Percentiles rank a stretch among this genome's conserved stretches.
Evolutionary conservation across 257 asterid genomes (phyloP).

Genomic region (Petunia secreta): DNA sequence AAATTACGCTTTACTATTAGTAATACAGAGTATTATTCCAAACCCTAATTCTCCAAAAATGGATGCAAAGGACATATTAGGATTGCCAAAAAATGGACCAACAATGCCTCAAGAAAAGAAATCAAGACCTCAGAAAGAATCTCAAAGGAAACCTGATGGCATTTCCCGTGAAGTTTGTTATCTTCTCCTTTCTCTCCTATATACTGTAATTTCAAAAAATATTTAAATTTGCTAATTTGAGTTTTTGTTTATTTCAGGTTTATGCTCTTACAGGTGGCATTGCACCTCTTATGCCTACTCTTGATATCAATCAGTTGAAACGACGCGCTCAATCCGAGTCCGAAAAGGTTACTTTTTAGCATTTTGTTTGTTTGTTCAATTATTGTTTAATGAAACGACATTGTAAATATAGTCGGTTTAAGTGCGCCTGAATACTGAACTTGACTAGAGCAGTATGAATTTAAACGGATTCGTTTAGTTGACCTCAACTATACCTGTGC

Average conservation of each 20-base stretch:
- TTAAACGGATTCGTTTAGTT: neutral
- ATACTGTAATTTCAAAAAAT: neutral
- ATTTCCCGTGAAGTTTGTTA: constrained; percentile 81
- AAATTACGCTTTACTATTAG: neutral
- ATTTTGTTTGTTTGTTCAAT: neutral
- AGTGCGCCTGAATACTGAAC: neutral
- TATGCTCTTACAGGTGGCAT: constrained; percentile 95
- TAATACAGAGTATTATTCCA: neutral
- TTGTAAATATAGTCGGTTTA: neutral
- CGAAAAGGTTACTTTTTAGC: constrained; percentile 69
- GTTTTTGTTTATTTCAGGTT: constrained; percentile 50
- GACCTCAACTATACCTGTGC: neutral
- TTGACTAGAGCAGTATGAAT: neutral
- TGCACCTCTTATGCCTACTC: constrained; percentile 86
- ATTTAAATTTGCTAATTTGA: constrained; percentile 28
- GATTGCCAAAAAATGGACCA: constrained; percentile 73
- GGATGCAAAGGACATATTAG: constrained; percentile 98
- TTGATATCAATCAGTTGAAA: constrained; percentile 78
- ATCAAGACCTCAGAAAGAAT: constrained; percentile 84
- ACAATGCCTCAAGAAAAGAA: constrained; percentile 67
- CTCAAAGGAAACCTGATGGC: constrained; percentile 98
- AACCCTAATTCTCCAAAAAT: constrained; percentile 40
- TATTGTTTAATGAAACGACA: neutral
- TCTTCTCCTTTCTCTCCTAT: neutral
- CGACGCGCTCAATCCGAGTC: constrained; percentile 67